Evolutionary conservation across 257 asterid species (phyloP), one percentile per base, ranked within the genome.

Genomic region (Przewalskia tangutica): DNA sequence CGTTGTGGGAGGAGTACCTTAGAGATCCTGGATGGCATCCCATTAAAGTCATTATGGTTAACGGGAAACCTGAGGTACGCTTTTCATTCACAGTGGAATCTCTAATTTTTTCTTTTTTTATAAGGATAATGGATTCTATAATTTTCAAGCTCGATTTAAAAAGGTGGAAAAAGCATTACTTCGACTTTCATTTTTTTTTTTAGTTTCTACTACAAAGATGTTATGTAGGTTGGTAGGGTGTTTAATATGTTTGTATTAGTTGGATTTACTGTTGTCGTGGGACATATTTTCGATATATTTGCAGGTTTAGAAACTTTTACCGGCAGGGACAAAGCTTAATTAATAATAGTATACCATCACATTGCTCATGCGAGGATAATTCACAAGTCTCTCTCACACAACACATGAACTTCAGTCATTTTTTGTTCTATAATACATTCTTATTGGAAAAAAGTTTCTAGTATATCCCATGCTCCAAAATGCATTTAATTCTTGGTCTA

Each of bases 11-110:
- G 87, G 99, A 95, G 85, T 90, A 95, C 90, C 99, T 95, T 44
- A 88, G 93, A 84, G 94, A 95, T 86, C 95, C 98, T 34, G 96
- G 85, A 80, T 95, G 99, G 99, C 99, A 95, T 87, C 99, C 98
- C 80, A 80, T 90, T 38, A 90, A 83, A 83, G 97, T 93, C 80
- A 88, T 87, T 20, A 13, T 23, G 65, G 70, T 88, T 77, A 65
- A 88, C 65, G 98, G 97, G 70, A 90, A 77, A 80, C 77, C 65
- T 81, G 87, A 90, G 98, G 98, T 95, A 91, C 78, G 87, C 42
- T 54, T 13, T 70, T 75, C 46, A 50, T 51, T 75, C 80, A 75
- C 58, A 8, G 46, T 75, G 40, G 59, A 50, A 27, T 75, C 27
- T 50, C 7, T 73, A 20, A 11, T 46, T 73, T 48, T 18, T 5